Evolutionary conservation across 2,329 filamentous ascomycete genomes (phyloP).

Genomic region (Cercospora berteroae): DNA sequence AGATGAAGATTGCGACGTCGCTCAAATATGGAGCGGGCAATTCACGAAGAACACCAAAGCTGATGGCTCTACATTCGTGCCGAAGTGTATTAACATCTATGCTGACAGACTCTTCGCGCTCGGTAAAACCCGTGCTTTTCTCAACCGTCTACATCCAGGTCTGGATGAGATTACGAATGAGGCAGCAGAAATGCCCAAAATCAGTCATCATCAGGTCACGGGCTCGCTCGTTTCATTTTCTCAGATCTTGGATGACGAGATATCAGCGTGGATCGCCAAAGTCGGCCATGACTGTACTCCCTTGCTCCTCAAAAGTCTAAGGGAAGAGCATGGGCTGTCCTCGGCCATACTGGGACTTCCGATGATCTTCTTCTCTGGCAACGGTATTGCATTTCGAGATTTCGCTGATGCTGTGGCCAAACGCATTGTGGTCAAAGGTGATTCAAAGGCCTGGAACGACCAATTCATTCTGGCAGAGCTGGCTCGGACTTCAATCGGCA

Average conservation of each 20-base stretch:
- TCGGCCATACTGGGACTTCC: slow-evolving; percentile 65
- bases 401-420: slow-evolving; percentile 72
- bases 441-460: slow-evolving; percentile 67
- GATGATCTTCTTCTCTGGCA: slow-evolving; percentile 70
- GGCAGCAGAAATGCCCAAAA: slow-evolving; percentile 4
- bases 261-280: slow-evolving; percentile 73
- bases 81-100: slow-evolving; percentile 69
- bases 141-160: slow-evolving; percentile 63
- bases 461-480: slow-evolving; percentile 76
- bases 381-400: slow-evolving; percentile 65
- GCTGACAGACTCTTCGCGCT: slow-evolving; percentile 75
- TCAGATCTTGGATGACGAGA: slow-evolving; percentile 68
- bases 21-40: slow-evolving; percentile 72
- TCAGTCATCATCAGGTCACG: slow-evolving; percentile 6
- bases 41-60: slow-evolving; percentile 65
- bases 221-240: slow-evolving; percentile 57
- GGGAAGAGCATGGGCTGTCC: slow-evolving; percentile 66
- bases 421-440: slow-evolving; percentile 59
- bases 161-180: not conserved
- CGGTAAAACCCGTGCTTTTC: slow-evolving; percentile 82
- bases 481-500: slow-evolving; percentile 67
- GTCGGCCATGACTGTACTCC: slow-evolving; percentile 69
- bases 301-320: slow-evolving; percentile 64
- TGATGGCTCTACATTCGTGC: slow-evolving; percentile 63
- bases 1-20: slow-evolving; percentile 62